Evolutionary conservation across 2,329 filamentous ascomycete species (phyloP).

Genomic region (Monilinia laxa): DNA sequence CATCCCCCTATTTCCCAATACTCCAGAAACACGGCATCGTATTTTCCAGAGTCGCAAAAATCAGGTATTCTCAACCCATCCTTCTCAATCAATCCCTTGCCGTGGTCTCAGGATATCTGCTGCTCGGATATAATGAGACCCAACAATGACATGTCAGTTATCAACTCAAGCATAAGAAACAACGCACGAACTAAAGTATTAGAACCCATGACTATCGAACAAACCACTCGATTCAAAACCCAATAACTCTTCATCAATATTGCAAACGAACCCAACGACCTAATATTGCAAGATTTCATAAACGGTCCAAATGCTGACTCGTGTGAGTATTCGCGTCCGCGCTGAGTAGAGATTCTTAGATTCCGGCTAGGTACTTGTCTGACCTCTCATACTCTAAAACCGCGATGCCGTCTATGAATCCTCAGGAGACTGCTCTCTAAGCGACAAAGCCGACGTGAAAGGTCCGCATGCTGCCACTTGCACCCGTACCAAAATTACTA

Average conservation of each 20-base stretch:
- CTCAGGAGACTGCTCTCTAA: too few species aligned
- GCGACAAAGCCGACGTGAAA: not conserved
- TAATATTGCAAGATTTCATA: not conserved
- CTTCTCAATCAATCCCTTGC: not conserved
- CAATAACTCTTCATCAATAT: not conserved
- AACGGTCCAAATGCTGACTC: too few species aligned
- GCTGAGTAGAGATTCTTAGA: not conserved
- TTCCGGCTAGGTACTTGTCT: not conserved
- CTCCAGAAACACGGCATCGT: too few species aligned
- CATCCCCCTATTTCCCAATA: too few species aligned
- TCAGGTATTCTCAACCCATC: not conserved
- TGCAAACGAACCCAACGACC: not conserved
- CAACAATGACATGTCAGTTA: not conserved
- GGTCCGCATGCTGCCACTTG: not conserved
- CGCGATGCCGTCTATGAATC: not conserved
- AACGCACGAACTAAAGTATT: not conserved
- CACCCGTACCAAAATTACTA: not conserved
- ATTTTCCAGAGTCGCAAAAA: not conserved
- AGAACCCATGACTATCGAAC: too few species aligned
- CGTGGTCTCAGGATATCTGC: not conserved
- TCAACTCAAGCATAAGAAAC: not conserved
- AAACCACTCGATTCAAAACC: not conserved
- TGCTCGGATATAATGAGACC: not conserved
- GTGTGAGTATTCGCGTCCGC: not conserved
- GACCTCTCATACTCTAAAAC: not conserved